Conservation (phyloP, 805 yeast species). For the Candida khao-thaluensis region DNA sequence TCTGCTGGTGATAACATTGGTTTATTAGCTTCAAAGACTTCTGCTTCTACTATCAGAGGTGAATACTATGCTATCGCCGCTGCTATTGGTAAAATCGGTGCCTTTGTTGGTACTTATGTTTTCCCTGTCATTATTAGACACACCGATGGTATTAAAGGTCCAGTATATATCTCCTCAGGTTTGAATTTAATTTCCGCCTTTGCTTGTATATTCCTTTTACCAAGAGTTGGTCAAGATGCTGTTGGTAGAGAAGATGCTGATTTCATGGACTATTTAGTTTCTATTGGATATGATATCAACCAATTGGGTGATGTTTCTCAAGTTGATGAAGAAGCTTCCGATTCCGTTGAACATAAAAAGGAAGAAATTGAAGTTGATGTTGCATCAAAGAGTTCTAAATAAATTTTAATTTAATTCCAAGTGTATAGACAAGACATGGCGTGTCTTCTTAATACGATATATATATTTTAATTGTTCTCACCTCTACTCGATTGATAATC, state of each 20-base stretch:
- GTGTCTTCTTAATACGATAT: not conserved
- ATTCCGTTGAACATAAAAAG: conserved; percentile 1
- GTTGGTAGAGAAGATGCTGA: conserved; percentile 72
- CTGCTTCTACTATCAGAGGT: conserved; percentile 86
- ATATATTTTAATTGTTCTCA: not conserved
- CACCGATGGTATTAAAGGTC: conserved; percentile 44
- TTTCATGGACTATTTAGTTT: conserved; percentile 64
- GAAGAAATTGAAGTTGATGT: conserved; percentile 9
- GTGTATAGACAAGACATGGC: not conserved
- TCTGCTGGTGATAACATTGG: conserved; percentile 96
- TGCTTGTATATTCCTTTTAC: conserved; percentile 68
- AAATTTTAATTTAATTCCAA: conserved; percentile 5
- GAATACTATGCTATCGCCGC: conserved; percentile 90
- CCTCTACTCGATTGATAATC: not conserved
- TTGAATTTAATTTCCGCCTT: conserved; percentile 71
- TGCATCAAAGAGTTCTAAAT: conserved; percentile 9
- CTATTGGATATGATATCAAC: conserved; percentile 67
- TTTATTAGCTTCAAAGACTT: conserved; percentile 78
- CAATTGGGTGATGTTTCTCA: conserved; percentile 48
- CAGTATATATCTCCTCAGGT: conserved; percentile 74
- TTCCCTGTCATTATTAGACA: conserved; percentile 76
- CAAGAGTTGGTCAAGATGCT: conserved; percentile 81
- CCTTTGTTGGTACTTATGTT: conserved; percentile 84
- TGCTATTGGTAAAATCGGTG: conserved; percentile 89
- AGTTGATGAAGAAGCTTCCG: conserved; percentile 1